phyloP scores from a whole-genome alignment of 495 filamentous ascomycete species.

The Daldinia caldariorum region DNA sequence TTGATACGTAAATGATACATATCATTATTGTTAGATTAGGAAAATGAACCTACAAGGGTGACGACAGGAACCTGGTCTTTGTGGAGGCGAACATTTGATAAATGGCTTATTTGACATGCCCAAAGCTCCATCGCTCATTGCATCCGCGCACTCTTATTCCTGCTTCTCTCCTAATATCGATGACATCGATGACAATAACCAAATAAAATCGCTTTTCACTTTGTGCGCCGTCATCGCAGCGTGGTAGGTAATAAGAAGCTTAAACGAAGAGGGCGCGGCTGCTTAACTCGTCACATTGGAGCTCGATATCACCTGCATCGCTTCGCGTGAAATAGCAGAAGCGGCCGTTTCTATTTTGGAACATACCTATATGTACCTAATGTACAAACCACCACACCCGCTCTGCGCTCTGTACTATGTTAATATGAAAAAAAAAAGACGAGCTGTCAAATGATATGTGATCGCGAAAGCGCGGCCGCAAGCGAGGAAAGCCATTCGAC shows the following conservation, averaged over 20 bases:
- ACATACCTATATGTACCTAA: neutral
- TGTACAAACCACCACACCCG: constrained; percentile 7
- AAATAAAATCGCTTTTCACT: constrained; percentile 21
- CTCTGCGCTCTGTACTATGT: neutral
- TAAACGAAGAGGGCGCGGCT: constrained; percentile 35
- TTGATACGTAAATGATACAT: constrained; percentile 39
- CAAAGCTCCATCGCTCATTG: neutral
- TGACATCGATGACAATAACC: constrained; percentile 15
- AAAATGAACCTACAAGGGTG: constrained; percentile 26
- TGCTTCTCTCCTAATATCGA: neutral
- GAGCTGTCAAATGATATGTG: constrained; percentile 24
- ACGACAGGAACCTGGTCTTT: constrained; percentile 10
- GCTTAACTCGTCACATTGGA: constrained; percentile 36
- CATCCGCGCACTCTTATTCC: neutral
- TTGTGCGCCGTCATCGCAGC: constrained; percentile 16
- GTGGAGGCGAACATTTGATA: constrained; percentile 21
- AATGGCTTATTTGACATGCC: constrained; percentile 2
- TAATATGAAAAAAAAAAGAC: too few relatives aligned
- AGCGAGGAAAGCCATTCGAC: constrained; percentile 30
- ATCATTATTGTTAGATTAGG: constrained; percentile 34
- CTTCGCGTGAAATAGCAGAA: constrained; percentile 35
- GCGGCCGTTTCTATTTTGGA: constrained; percentile 41
- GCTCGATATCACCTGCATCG: constrained; percentile 45
- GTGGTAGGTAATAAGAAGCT: constrained; percentile 33
- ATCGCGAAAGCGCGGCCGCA: constrained; percentile 28